These are phyloP conservation scores for Saitozyma podzolica DNA, from an alignment of 768 basidiomycete species.

Conservation along the genomic window DNA sequence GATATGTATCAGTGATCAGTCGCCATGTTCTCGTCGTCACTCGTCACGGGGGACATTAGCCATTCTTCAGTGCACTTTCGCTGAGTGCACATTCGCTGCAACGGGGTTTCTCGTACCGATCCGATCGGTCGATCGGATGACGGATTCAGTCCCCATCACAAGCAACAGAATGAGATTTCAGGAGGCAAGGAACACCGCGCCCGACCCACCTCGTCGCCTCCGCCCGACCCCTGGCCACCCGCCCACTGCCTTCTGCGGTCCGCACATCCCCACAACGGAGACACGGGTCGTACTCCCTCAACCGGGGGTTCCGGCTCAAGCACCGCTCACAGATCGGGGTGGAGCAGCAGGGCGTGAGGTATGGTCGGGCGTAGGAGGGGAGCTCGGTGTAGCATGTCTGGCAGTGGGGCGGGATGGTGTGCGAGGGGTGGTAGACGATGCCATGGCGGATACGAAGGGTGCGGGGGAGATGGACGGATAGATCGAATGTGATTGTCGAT, in stretches of 20 bases:
- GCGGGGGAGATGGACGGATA: background rate
- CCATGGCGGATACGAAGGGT: background rate
- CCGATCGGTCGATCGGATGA: background rate
- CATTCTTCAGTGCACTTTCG: slow-evolving; percentile 3
- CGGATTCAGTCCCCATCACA: background rate
- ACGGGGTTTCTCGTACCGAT: background rate
- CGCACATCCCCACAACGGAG: slow-evolving; percentile 42
- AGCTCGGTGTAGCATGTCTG: slow-evolving; percentile 41
- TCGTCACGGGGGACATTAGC: too few relatives aligned
- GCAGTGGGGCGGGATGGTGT: slow-evolving; percentile 12
- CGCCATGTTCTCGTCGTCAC: too few relatives aligned
- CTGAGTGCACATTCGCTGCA: background rate
- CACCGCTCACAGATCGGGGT: slow-evolving; percentile 43
- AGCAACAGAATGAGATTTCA: background rate
- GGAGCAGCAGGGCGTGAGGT: slow-evolving; percentile 44
- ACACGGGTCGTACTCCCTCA: slow-evolving; percentile 46
- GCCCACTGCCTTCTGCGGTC: slow-evolving; percentile 16
- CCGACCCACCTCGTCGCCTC: slow-evolving; percentile 4
- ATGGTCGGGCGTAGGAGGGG: slow-evolving; percentile 11
- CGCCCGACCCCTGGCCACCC: slow-evolving; percentile 1
- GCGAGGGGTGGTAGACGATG: background rate
- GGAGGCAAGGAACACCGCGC: slow-evolving; percentile 1
- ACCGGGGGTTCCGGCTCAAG: slow-evolving; percentile 37
- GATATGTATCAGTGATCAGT: too few relatives aligned
- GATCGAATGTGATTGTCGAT: background rate